phyloP scores from a whole-genome alignment of 352 stramenopile species.

The Pythium grandisporangium region DNA sequence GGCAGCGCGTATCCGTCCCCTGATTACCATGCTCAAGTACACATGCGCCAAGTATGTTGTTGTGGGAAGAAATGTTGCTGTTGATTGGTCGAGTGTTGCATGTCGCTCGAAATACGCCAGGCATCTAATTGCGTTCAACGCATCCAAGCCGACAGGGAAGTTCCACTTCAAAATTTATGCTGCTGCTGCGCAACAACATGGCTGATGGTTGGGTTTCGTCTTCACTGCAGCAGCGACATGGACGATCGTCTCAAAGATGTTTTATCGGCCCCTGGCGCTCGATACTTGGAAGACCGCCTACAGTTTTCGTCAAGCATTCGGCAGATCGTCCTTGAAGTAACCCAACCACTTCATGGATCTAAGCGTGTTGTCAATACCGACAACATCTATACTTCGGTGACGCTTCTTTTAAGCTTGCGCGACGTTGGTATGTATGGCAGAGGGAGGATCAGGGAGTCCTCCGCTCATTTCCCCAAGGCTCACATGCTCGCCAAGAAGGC shows the following conservation, averaged over 20 bases:
- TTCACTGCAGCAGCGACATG: slow-evolving; percentile 15
- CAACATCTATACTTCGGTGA: slow-evolving; percentile 25
- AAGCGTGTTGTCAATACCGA: slow-evolving; percentile 18
- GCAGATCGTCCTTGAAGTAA: slow-evolving; percentile 16
- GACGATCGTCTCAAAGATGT: slow-evolving; percentile 10
- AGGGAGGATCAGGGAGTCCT: slow-evolving; percentile 7
- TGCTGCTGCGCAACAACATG: slow-evolving; percentile 19
- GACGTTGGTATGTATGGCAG: slow-evolving; percentile 12
- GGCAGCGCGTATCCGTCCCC: no score
- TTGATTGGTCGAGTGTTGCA: slow-evolving; percentile 17
- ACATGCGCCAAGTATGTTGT: slow-evolving; percentile 17
- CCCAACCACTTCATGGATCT: slow-evolving; percentile 7
- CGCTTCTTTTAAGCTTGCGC: slow-evolving; percentile 11
- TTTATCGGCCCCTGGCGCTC: not conserved
- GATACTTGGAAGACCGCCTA: not conserved
- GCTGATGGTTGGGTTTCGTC: slow-evolving; percentile 15
- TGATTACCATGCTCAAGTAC: no score
- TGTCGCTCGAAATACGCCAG: slow-evolving; percentile 15
- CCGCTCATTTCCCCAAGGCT: slow-evolving; percentile 5
- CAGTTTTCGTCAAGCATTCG: not conserved
- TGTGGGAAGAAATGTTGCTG: slow-evolving; percentile 12
- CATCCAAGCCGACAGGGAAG: slow-evolving; percentile 17
- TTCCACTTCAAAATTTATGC: slow-evolving; percentile 26
- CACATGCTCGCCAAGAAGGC: slow-evolving; percentile 3
- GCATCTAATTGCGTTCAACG: slow-evolving; percentile 20